Base-by-base conservation (phyloP, 164 flowering plant species). In the Umbilicus rupestris region DNA sequence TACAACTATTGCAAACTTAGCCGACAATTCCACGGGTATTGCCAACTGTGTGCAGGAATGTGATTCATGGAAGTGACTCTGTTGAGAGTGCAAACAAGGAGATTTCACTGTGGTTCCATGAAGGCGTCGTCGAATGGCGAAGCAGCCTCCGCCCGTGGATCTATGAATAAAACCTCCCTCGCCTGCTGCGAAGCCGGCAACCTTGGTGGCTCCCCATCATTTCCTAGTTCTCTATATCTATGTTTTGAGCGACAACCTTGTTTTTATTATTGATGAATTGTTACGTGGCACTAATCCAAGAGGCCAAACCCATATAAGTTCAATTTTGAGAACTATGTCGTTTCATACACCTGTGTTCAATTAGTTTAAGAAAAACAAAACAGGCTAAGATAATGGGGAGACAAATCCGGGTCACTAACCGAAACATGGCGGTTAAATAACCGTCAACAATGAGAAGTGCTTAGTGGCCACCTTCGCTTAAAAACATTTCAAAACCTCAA, bases 111-210 rank as follows among this genome's bases (percentile, higher is more conserved):
- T 55, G 60, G 60, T 55, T 28, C 60, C 60, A 33, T 0, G 60
- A 55, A 28, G 60, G 60, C 6, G 19, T 55, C 28, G 60, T 55
- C 15, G 33, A 55, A 26, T 55, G 60, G 60, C 60, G 28, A 33
- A 55, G 60, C 58, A 52, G 58, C 30, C 58, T 52, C 58, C 22
- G 28, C 60, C 60, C 60, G 28, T 55, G 60, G 60, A 55, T 55
- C 60, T 28, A 55, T 29, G 58, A 52, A 26, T 52, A 52, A 52
- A 52, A 10, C 58, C 20, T 0, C 50, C n/a, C n/a, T n/a, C n/a
- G n/a, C n/a, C n/a, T n/a, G n/a, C n/a, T n/a, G n/a, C n/a, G n/a
- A n/a, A n/a, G n/a, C n/a, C n/a, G n/a, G n/a, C n/a, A n/a, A n/a
- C n/a, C n/a, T n/a, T n/a, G n/a, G n/a, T n/a, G n/a, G n/a, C n/a